Base-by-base conservation (phyloP, 2,329 filamentous ascomycete species). In the Microcyclospora pomicola region DNA sequence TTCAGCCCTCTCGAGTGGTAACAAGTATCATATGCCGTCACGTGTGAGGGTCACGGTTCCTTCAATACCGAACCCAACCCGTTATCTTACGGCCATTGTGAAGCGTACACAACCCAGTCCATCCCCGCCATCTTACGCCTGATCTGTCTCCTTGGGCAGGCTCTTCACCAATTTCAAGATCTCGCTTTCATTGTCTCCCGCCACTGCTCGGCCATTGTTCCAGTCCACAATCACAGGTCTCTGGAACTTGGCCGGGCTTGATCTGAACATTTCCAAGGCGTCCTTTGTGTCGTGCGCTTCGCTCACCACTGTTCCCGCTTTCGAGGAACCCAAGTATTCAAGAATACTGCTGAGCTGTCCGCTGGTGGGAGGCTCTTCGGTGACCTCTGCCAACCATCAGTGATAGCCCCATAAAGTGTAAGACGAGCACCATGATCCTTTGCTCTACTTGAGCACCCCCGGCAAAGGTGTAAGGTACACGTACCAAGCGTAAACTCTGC, bases 211-310 rank as follows among this genome's bases (percentile, higher is more conserved):
- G 47, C 87, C 91, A 59, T 88, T 87, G 58, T 81, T 84, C 91
- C 91, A 96, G 59, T 96, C 88, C 37, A 96, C 88, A 41, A 80
- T 83, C 58, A 95, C 64, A 16, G 88, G 88, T 48, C 79, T 66
- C 52, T 80, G 66, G 59, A 96, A 87, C 51, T 61, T 74, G 24
- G 75, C 69, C 2, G 65, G 63, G 60, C 73, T 78, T 61, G 80
- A 70, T 59, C 80, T 82, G 53, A 92, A 77, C 62, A 74, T 81
- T 62, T 73, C 80, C 55, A 95, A 49, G 2, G 88, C 91, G 61
- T 95, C 87, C 44, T 72, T 72, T 53, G 80, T 73, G 45, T 77
- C 75, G 15, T 61, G 72, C 5, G 91, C 87, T 5, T 83, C 87
- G 50, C 75, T 68, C 37, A 98, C 69, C 16, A 96, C 62, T 46